Base-by-base conservation (phyloP, 495 filamentous ascomycete genomes). In the Annulohypoxylon nitens region DNA sequence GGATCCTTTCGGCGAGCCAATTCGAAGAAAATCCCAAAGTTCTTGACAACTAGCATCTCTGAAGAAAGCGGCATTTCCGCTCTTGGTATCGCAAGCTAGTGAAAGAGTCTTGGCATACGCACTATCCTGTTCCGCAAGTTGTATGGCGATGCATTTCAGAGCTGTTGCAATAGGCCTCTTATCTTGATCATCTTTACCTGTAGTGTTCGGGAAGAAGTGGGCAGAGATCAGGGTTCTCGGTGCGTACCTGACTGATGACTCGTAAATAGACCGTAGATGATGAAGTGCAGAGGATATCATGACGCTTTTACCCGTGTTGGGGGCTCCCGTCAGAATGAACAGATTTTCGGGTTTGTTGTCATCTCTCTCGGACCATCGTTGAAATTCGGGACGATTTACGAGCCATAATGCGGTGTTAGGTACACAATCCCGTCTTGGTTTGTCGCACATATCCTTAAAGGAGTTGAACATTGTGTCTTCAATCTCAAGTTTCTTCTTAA, bases 101-200 rank as follows among this genome's bases (percentile, higher is more conserved):
- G 70, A 59, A 33, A 75, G 53, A 51, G 20, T 63, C 39, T 72
- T 75, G 9, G 71, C 76, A 50, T 68, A 74, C 12, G 66, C 69
- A 23, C 55, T 18, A 45, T 77, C 75, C 55, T 77, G 75, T 10
- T 78, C 76, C 1, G 72, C 76, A 8, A 78, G 47, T 25, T 78
- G 76, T 2, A 57, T 36, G 3, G 70, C 61, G n/a, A 78, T 72
- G 1, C 64, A 69, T 43, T 77, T 78, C 25, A 78, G 50, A 2
- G 76, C 75, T 12, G 75, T 67, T 26, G 67, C 64, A 16, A 72
- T 65, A 4, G 67, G 75, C 2, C 57, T 55, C 37, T 67, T 63
- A 30, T 78, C 71, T 8, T 47, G 58, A 18, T 75, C 73, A 4
- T 36, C 65, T n/a, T 73, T 62, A 3, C 47, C 55, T 0, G 69